Base-by-base conservation (phyloP, 202 grass and related monocot species). In the Zoysia matrella region DNA sequence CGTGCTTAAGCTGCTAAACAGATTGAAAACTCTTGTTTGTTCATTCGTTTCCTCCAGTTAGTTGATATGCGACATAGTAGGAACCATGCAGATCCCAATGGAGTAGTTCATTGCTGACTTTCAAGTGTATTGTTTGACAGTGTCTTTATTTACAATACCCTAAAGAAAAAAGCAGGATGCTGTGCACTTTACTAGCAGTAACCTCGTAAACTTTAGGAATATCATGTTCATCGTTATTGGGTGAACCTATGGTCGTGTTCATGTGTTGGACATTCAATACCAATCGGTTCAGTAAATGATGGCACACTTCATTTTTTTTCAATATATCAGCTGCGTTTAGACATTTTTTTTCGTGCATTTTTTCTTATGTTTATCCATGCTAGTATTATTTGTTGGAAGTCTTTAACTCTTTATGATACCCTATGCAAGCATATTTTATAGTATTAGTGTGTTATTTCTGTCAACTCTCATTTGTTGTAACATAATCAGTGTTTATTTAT, bases 261-360 rank as follows among this genome's bases (percentile, higher is more conserved):
- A 71, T 71, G 68, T 52, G 68, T 71, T 71, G 68, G 68, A 71
- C 40, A 52, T 30, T 67, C 14, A 4, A 79, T 85, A 54, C 46
- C 4, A 8, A 62, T 60, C n/a, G 71, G 44, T 88, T 83, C 73
- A 78, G 42, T 87, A 82, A 78, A 83, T 77, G 60, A 83, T 73
- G 74, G 1, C n/a, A 56, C 67, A 78, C 65, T 66, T 22, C 22
- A 22, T 22, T 22, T 22, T 22, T 22, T 51, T 51, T 41, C 7
- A 11, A 16, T n/a, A 53, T 73, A 58, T 1, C 52, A 41, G 30
- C 3, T 11, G 3, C 1, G 5, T 1, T 6, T 13, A 13, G 11
- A 2, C 5, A 40, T 65, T 14, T 6, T 4, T 41, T 2, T 55
- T 55, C 15, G 0, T 55, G 14, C 15, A 14, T 3, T 14, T n/a